Evolutionary conservation across 495 filamentous ascomycete genomes (phyloP), one percentile per base, ranked within the genome.

Genomic region (Xylaria flabelliformis): DNA sequence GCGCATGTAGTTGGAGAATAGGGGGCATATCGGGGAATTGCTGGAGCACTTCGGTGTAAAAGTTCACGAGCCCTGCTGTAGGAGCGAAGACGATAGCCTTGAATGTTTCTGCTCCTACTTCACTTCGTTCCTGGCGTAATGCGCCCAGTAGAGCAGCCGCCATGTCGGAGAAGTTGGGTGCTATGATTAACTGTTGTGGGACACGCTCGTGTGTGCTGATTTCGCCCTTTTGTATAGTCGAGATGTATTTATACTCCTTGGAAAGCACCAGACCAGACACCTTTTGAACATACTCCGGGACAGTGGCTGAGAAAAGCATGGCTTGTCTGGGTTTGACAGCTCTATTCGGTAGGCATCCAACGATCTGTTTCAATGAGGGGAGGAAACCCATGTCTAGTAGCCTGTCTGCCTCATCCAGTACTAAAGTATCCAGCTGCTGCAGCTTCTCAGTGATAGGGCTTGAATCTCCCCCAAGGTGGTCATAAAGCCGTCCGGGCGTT

Each of bases 281-380:
- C 64, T 90, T 85, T 75, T 87, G 79, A 73, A 92, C 89, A 73
- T 90, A 88, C 6, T 84, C 81, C 13, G 90, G 88, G 44, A 92
- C 79, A n/a, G 90, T 92, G 55, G 90, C 90, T 1, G 89, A 91
- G 80, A 92, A 92, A 72, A 90, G 90, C 90, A 92, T 91, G 62
- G 89, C 88, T 77, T 92, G 90, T 84, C 90, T 88, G 42, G 86
- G 81, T 0, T 78, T 77, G 17, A 65, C 65, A 8, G 71, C 64
- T 82, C 90, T 91, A 21, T 87, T 78, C 0, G 90, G 90, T 32
- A 92, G 85, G 29, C 81, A 81, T 12, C 73, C 75, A 41, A 91
- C 82, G 62, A 91, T 90, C n/a, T 84, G 78, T 75, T 88, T 87
- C 36, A 92, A 80, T 51, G 84, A 85, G 17, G 82, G 79, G 59